phyloP scores from a whole-genome alignment of 352 stramenopile species.

The Stephanocyclus meneghinianus region DNA sequence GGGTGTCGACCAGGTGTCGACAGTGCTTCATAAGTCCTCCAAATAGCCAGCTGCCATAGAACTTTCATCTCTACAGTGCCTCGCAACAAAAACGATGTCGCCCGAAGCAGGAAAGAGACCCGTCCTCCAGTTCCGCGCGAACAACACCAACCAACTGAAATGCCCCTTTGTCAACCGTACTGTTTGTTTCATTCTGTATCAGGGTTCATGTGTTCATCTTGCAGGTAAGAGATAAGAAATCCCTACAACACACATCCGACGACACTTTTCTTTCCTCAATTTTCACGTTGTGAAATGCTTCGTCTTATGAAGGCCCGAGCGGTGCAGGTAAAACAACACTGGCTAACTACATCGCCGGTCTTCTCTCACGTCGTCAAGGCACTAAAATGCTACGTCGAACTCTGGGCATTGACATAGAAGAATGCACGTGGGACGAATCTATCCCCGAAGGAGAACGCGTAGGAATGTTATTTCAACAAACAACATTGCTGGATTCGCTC shows the following conservation, averaged over 20 bases:
- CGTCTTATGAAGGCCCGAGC: constrained; percentile 14
- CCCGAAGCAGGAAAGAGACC: constrained; percentile 1
- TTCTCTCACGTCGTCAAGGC: constrained; percentile 22
- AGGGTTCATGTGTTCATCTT: constrained; percentile 56
- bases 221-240: constrained; percentile 19
- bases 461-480: constrained; percentile 81
- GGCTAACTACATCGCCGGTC: constrained; percentile 55
- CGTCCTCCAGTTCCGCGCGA: constrained; percentile 39
- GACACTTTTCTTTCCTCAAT: not conserved
- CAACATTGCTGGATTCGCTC: constrained; percentile 77
- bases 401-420: constrained; percentile 45
- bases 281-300: not conserved
- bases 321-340: constrained; percentile 72
- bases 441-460: constrained; percentile 59
- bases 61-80: not conserved
- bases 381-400: constrained; percentile 26
- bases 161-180: constrained; percentile 65
- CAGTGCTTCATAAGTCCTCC: not conserved
- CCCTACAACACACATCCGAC: not conserved
- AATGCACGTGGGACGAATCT: constrained; percentile 53
- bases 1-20: no score
- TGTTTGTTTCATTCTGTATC: constrained; percentile 58
- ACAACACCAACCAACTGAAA: constrained; percentile 38
- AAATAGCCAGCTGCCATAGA: not conserved
- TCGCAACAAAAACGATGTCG: constrained; percentile 6